These are phyloP conservation scores for Erodium maritimum DNA, from an alignment of 345 rosid species.

Conservation along the genomic window DNA sequence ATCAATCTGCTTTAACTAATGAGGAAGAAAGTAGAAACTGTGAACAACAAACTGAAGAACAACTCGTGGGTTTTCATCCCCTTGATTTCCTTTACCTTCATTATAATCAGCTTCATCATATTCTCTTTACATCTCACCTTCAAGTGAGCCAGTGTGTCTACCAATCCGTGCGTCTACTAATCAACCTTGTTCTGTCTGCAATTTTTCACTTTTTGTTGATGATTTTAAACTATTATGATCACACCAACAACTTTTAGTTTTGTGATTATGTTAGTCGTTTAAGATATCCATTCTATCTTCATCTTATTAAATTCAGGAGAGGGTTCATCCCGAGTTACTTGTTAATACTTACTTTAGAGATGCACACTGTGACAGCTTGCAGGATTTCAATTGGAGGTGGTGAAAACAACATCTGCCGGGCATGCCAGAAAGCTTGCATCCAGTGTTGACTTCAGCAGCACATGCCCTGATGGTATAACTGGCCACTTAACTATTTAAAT, in stretches of 20 bases:
- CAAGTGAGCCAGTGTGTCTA: background rate
- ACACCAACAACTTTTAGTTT: background rate
- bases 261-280: background rate
- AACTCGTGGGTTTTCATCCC: background rate
- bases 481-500: conserved; percentile 7
- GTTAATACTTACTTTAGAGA: conserved; percentile 8
- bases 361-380: conserved; percentile 66
- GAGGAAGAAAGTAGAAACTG: too few relatives aligned
- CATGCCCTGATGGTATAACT: conserved; percentile 77
- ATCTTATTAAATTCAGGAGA: background rate
- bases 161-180: background rate
- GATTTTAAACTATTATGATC: background rate
- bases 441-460: conserved; percentile 68
- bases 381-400: conserved; percentile 87
- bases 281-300: background rate
- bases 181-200: background rate
- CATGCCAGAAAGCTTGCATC: conserved; percentile 84
- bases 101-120: background rate
- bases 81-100: background rate
- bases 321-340: background rate
- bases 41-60: too few relatives aligned
- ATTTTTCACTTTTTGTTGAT: background rate
- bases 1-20: too few relatives aligned
- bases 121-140: background rate
- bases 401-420: conserved; percentile 82